Evolutionary conservation across 2,329 filamentous ascomycete species (phyloP).

Genomic region (Plectosphaerella sp.): DNA sequence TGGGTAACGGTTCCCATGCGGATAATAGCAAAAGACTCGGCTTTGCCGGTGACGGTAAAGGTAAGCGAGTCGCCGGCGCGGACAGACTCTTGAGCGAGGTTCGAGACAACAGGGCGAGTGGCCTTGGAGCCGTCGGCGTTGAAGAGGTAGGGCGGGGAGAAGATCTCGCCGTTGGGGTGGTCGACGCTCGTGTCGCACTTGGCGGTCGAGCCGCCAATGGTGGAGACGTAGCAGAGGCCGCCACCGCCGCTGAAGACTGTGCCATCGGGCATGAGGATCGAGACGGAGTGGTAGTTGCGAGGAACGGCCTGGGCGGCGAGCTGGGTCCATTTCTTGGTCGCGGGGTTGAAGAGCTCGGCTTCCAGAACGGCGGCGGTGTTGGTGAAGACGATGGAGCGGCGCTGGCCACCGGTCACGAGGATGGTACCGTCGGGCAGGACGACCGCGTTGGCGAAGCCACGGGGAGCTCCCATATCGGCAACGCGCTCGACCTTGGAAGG

Average conservation of each 20-base stretch:
- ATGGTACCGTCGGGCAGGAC: slow-evolving; percentile 44
- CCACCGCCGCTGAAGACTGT: slow-evolving; percentile 47
- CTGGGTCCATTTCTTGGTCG: slow-evolving; percentile 30
- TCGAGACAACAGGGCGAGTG: slow-evolving; percentile 35
- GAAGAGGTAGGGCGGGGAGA: slow-evolving; percentile 51
- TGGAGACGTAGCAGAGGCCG: slow-evolving; percentile 39
- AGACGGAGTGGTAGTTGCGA: slow-evolving; percentile 45
- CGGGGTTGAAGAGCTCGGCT: slow-evolving; percentile 42
- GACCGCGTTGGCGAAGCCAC: slow-evolving; percentile 36
- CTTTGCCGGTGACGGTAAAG: slow-evolving; percentile 14
- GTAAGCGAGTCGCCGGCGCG: slow-evolving; percentile 15
- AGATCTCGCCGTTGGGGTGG: slow-evolving; percentile 52
- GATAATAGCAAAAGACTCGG: slow-evolving; percentile 35
- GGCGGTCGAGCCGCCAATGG: slow-evolving; percentile 11
- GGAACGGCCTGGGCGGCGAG: slow-evolving; percentile 32
- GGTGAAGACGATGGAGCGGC: slow-evolving; percentile 34
- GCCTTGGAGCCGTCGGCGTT: slow-evolving; percentile 33
- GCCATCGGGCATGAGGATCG: slow-evolving; percentile 44
- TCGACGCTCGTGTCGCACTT: slow-evolving; percentile 37
- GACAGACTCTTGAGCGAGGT: slow-evolving; percentile 18
- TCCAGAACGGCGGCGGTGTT: slow-evolving; percentile 34
- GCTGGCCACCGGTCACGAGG: slow-evolving; percentile 43
- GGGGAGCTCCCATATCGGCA: slow-evolving; percentile 26
- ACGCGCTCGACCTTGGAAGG: slow-evolving; percentile 19
- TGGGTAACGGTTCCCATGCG: slow-evolving; percentile 47